Percentiles rank a stretch among this genome's conserved stretches.
Conservation (phyloP, 768 basidiomycete genomes). For the Gloeostereum incarnatum region DNA sequence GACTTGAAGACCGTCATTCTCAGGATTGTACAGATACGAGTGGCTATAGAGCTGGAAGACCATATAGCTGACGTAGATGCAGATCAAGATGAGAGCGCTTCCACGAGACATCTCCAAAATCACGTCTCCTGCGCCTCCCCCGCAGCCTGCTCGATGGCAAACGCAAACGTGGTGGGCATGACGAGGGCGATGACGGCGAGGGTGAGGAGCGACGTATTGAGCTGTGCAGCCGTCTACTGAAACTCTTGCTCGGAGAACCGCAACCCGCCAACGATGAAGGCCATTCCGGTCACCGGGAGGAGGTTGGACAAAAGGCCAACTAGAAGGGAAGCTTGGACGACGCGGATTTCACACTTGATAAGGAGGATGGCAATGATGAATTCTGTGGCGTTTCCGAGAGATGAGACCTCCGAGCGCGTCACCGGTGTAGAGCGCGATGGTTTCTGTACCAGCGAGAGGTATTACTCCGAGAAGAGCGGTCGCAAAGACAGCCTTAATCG, state of each 20-base stretch:
- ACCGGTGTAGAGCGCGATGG: constrained; percentile 38
- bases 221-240: constrained; percentile 47
- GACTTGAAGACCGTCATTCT: too few relatives aligned
- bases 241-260: constrained; percentile 43
- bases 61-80: constrained; percentile 4
- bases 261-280: constrained; percentile 54
- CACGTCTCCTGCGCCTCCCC: constrained; percentile 23
- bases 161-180: constrained; percentile 38
- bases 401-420: constrained; percentile 42
- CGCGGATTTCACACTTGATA: constrained; percentile 36
- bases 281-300: constrained; percentile 80
- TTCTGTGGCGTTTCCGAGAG: constrained; percentile 42
- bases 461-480: constrained; percentile 24
- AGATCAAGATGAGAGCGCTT: constrained; percentile 4
- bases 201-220: constrained; percentile 60
- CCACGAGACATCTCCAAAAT: constrained; percentile 4
- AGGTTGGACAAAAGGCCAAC: constrained; percentile 54
- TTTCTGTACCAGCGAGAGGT: constrained; percentile 39
- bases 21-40: too few relatives aligned
- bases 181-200: constrained; percentile 63
- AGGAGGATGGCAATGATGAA: constrained; percentile 26
- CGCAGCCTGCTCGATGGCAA: constrained; percentile 20
- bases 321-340: constrained; percentile 42
- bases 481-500: too few relatives aligned
- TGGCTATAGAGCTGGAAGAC: constrained; percentile 4